Evolutionary conservation across 169 alveolate species (phyloP).

Genomic region (Plasmodium gonderi): DNA sequence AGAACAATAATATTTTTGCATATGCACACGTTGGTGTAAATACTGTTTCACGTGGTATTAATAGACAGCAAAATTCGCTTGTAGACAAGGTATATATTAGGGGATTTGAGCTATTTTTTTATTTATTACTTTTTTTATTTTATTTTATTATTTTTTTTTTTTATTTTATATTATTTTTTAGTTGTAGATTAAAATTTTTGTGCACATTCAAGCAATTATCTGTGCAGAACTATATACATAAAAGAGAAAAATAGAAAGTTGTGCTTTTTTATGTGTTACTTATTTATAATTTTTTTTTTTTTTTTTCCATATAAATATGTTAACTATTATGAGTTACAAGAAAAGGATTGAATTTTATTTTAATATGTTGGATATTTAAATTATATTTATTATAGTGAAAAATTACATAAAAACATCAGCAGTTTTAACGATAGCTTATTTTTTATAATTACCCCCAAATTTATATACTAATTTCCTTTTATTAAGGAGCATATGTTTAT

Average conservation of each 20-base stretch:
- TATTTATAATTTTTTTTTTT: neutral
- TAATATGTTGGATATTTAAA: neutral
- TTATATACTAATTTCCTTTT: neutral
- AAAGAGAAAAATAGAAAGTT: too few species aligned
- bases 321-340: neutral
- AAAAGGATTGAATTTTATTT: neutral
- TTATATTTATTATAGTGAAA: neutral
- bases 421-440: neutral
- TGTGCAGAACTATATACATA: too few species aligned
- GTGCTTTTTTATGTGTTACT: neutral
- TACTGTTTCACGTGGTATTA: neutral
- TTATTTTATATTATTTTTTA: neutral
- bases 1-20: neutral
- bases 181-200: neutral
- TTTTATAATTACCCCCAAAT: neutral
- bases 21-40: neutral
- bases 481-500: neutral
- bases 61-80: slow-evolving; percentile 7
- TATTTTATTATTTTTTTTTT: neutral
- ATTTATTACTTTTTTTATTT: neutral
- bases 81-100: neutral
- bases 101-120: slow-evolving; percentile 33
- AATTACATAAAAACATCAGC: neutral
- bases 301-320: neutral
- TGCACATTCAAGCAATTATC: too few species aligned